Percentiles rank a stretch among this genome's conserved stretches.
phyloP scores from a whole-genome alignment of 208 protist species.

The Kentomonas sorsogonicus region DNA sequence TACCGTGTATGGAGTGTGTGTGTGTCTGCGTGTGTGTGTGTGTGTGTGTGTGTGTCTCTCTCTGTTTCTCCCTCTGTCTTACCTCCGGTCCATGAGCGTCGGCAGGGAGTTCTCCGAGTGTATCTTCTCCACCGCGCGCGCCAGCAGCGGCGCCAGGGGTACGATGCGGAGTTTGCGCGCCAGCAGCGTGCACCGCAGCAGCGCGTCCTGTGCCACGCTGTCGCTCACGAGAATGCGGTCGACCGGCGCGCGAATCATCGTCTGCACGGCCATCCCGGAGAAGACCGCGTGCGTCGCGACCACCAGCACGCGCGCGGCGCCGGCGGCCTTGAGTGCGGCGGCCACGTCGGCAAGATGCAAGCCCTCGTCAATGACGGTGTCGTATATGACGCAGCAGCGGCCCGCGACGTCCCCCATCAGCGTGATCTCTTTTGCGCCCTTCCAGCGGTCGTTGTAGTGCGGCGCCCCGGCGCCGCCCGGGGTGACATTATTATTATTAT shows the following conservation, averaged over 20 bases:
- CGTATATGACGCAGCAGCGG: slow-evolving; percentile 74
- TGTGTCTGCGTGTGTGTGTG: no score
- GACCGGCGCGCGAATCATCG: slow-evolving; percentile 68
- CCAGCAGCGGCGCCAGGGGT: slow-evolving; percentile 76
- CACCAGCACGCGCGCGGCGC: slow-evolving; percentile 63
- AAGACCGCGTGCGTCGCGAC: slow-evolving; percentile 77
- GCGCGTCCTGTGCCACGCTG: slow-evolving; percentile 72
- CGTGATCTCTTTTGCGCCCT: slow-evolving; percentile 36
- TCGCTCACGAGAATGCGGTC: slow-evolving; percentile 79
- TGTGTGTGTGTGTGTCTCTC: not conserved
- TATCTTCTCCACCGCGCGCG: slow-evolving; percentile 79
- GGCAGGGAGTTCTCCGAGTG: slow-evolving; percentile 78
- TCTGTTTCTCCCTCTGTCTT: no score
- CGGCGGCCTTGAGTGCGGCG: slow-evolving; percentile 38
- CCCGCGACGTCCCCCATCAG: slow-evolving; percentile 74
- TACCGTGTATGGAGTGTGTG: no score
- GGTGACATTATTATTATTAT: no score
- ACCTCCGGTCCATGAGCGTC: slow-evolving; percentile 65
- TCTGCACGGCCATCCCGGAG: slow-evolving; percentile 47
- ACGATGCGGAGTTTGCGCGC: slow-evolving; percentile 78
- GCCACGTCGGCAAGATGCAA: slow-evolving; percentile 61
- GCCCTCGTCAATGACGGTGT: slow-evolving; percentile 74
- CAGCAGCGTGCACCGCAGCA: slow-evolving; percentile 57
- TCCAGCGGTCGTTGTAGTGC: slow-evolving; percentile 18
- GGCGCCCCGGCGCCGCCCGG: no score